phyloP scores from a whole-genome alignment of 805 yeast species.

The Candida boleticola region DNA sequence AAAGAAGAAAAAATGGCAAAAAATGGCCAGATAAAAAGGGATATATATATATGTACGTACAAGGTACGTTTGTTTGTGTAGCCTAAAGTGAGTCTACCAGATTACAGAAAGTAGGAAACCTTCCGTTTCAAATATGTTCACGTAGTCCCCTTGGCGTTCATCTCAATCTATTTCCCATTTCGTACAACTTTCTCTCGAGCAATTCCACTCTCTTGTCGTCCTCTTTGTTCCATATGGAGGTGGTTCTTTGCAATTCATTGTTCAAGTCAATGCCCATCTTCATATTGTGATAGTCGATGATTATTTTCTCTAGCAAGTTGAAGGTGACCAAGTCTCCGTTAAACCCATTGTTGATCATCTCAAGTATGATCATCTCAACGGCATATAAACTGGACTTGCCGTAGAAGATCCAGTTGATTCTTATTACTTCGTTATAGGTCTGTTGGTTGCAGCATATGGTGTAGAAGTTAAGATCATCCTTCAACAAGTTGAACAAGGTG shows the following conservation, averaged over 20 bases:
- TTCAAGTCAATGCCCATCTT: conserved; percentile 24
- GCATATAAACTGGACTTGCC: conserved; percentile 36
- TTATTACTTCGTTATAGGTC: conserved; percentile 39
- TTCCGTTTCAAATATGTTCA: too few species aligned
- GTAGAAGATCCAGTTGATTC: conserved; percentile 34
- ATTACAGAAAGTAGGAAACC: too few species aligned
- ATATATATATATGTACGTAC: too few species aligned
- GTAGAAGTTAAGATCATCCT: conserved; percentile 31
- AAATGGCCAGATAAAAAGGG: neutral
- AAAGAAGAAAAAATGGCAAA: neutral
- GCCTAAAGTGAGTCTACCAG: too few species aligned
- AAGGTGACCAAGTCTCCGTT: conserved; percentile 35
- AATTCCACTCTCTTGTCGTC: conserved; percentile 30
- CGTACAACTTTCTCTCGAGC: conserved; percentile 14
- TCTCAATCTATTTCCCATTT: conserved; percentile 1
- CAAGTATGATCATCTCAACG: conserved; percentile 32
- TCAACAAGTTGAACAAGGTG: conserved; percentile 33
- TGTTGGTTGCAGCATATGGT: conserved; percentile 38
- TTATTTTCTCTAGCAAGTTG: conserved; percentile 31
- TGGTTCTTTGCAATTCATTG: conserved; percentile 16
- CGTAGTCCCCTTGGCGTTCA: too few species aligned
- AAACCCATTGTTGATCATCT: conserved; percentile 43
- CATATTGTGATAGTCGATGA: conserved; percentile 32
- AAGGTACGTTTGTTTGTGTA: too few species aligned
- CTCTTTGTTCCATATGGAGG: conserved; percentile 37